phyloP scores from a whole-genome alignment of 2,329 filamentous ascomycete genomes.

The Stagonosporopsis rhizophila region DNA sequence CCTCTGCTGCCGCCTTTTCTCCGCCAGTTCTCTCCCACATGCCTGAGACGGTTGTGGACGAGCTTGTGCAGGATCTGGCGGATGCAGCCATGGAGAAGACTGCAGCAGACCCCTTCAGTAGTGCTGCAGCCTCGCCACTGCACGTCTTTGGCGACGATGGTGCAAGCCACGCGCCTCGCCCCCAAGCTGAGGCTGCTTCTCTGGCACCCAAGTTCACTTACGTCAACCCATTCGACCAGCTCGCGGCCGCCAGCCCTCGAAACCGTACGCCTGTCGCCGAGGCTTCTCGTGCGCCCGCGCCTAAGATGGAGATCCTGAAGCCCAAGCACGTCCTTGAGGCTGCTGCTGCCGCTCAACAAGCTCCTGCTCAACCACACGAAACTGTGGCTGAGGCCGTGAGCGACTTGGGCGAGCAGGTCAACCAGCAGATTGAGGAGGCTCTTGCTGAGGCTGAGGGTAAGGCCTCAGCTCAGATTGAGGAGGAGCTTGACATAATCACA shows the following conservation, averaged over 20 bases:
- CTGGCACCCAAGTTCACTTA: conserved; percentile 67
- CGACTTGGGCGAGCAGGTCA: conserved; percentile 67
- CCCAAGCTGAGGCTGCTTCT: conserved; percentile 37
- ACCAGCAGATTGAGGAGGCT: conserved; percentile 70
- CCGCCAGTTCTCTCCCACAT: conserved; percentile 43
- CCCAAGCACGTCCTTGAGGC: conserved; percentile 50
- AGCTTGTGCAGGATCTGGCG: conserved; percentile 55
- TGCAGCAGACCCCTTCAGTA: conserved; percentile 33
- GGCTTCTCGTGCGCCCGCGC: conserved; percentile 26
- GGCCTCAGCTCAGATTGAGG: conserved; percentile 54
- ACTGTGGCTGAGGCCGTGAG: conserved; percentile 75
- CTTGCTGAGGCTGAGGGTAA: conserved; percentile 58
- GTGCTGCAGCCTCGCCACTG: conserved; percentile 39
- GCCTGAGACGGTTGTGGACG: conserved; percentile 53
- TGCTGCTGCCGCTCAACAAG: conserved; percentile 22
- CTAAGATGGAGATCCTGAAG: conserved; percentile 56
- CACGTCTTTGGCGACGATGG: conserved; percentile 51
- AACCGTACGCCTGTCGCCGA: conserved; percentile 51
- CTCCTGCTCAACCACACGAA: conserved; percentile 55
- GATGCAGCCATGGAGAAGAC: conserved; percentile 52
- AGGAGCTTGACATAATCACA: conserved; percentile 45
- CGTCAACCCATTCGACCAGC: conserved; percentile 74
- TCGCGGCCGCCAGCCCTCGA: conserved; percentile 70
- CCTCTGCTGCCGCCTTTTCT: conserved; percentile 38
- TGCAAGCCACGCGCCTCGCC: conserved; percentile 46